Evolutionary conservation across 108 stramenopile species (phyloP).

Genomic region (Bacterosira constricta): DNA sequence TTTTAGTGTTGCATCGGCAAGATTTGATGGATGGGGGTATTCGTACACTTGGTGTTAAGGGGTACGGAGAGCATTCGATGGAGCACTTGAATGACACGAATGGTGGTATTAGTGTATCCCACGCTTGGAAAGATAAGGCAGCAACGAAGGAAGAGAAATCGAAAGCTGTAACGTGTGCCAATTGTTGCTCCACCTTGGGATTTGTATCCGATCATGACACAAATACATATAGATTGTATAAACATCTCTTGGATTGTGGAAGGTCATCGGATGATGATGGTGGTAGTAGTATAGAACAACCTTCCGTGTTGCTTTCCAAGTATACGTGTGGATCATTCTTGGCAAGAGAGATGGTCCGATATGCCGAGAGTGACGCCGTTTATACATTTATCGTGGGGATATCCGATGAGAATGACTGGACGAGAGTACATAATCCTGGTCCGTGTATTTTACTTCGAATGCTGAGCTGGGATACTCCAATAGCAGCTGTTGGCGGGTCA

Average conservation of each 20-base stretch:
- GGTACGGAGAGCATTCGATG: conserved; percentile 61
- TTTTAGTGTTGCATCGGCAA: conserved; percentile 57
- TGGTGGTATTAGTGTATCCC: background rate
- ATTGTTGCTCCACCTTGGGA: conserved; percentile 67
- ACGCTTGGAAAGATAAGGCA: conserved; percentile 45
- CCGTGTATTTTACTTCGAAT: conserved; percentile 64
- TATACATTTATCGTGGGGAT: conserved; percentile 70
- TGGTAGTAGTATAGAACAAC: background rate
- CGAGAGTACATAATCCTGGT: background rate
- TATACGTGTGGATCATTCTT: conserved; percentile 66
- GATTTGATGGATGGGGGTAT: conserved; percentile 48
- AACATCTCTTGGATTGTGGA: conserved; percentile 66
- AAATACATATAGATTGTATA: conserved; percentile 70
- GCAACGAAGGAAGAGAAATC: background rate
- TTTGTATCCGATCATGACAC: conserved; percentile 63
- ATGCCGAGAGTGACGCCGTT: conserved; percentile 80
- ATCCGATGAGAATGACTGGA: conserved; percentile 17
- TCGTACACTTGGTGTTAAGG: conserved; percentile 50
- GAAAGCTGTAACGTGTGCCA: conserved; percentile 34
- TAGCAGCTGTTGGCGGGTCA: conserved; percentile 28
- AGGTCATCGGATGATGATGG: background rate
- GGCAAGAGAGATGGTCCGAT: conserved; percentile 78
- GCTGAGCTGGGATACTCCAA: conserved; percentile 74
- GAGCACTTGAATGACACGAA: background rate
- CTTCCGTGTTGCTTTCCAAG: background rate